Evolutionary conservation across 2,329 filamentous ascomycete species (phyloP), one percentile per base, ranked within the genome.

Genomic region (Colletotrichum sp.): DNA sequence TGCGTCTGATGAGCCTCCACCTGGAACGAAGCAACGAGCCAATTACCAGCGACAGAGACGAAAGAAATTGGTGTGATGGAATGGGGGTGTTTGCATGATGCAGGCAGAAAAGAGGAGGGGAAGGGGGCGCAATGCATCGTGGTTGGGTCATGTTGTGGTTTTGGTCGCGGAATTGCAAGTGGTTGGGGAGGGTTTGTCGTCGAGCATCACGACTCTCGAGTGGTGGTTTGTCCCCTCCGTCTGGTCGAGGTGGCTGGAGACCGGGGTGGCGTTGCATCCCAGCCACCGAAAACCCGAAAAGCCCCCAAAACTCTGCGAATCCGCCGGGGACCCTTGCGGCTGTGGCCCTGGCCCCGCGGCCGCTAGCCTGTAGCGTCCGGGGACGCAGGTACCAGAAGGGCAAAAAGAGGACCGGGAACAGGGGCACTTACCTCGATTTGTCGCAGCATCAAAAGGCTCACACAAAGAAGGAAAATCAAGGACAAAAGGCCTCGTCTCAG

Each of bases 251-350:
- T 73, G 58, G 73, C 36, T 60, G 69, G 73, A 75, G 70, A 65
- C 61, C 62, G 25, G 72, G 72, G 71, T 66, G 71, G 52, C 61
- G 52, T 39, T 72, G 70, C 73, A 27, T 69, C 73, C 73, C 73
- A 75, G 73, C 73, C 73, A 75, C 73, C 73, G 27, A 56, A 52
- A 72, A 67, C 58, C n/a, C n/a, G n/a, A n/a, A n/a, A n/a, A n/a
- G n/a, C n/a, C 28, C 30, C 67, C 30, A 61, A 28, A 61, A 28
- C 10, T 13, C 43, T 48, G 43, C 43, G n/a, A 34, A 58, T 27
- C 32, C 32, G 48, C 67, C 36, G 36, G 67, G 36, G 43, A 58
- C n/a, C 39, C 69, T 62, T 36, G 34, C 15, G 25, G 28, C 43
- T 22, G 70, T 28, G 30, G 36, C 22, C 9, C 60, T 60, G 58